A percentile compares a stretch with the other conserved stretches of the same genome.
Conservation (phyloP, 495 filamentous ascomycete genomes). For the Cryomyces antarcticus region DNA sequence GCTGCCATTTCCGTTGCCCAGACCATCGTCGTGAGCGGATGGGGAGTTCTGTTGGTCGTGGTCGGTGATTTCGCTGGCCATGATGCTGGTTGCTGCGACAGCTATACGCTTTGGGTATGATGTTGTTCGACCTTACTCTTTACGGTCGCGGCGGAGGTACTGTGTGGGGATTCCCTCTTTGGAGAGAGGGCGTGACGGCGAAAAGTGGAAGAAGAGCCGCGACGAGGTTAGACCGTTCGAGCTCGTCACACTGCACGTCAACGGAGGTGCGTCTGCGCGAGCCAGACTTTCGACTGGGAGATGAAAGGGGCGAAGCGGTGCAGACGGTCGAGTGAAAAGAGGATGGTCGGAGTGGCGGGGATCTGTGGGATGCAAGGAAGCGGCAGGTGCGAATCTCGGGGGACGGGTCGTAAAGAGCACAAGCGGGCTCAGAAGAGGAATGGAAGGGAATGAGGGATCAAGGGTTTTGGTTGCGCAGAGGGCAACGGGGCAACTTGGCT, state of each 20-base stretch:
- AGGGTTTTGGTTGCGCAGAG: no score
- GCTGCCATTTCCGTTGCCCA: conserved; percentile 37
- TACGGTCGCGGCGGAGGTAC: conserved; percentile 6
- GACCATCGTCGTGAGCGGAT: conserved; percentile 35
- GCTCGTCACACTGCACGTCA: no score
- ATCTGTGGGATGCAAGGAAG: no score
- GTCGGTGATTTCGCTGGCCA: conserved; percentile 21
- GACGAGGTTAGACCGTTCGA: not conserved
- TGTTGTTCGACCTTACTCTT: conserved; percentile 11
- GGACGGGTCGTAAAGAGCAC: no score
- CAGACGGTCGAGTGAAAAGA: not conserved
- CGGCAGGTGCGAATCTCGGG: no score
- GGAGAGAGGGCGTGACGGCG: conserved; percentile 2
- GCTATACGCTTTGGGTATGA: conserved; percentile 9
- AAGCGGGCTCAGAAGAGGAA: no score
- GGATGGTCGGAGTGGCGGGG: not conserved
- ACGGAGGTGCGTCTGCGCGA: not conserved
- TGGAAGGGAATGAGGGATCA: no score
- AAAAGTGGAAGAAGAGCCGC: not conserved
- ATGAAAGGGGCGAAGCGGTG: not conserved
- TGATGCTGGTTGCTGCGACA: conserved; percentile 2
- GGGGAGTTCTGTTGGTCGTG: conserved; percentile 24
- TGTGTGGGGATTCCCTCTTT: conserved; percentile 16
- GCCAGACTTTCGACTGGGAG: not conserved
- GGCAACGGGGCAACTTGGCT: no score